Percentiles rank a stretch among this genome's conserved stretches.
Conservation (phyloP, 1,284 basidiomycete genomes). For the Mrakiaceae sp. region DNA sequence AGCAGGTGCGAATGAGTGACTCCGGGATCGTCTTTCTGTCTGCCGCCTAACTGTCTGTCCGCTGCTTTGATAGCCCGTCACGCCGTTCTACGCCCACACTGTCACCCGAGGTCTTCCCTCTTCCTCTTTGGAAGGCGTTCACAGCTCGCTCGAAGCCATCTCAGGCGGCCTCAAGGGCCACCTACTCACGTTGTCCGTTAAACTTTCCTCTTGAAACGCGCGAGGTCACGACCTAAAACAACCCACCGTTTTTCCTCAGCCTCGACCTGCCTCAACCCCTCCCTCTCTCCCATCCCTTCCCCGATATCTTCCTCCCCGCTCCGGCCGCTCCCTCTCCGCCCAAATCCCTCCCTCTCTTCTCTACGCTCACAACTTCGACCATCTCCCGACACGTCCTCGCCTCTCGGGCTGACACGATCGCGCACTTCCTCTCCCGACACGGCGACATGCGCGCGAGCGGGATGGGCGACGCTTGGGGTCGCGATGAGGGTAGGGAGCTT, state of each 20-base stretch:
- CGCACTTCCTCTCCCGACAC: conserved; percentile 28
- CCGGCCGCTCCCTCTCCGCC: conserved; percentile 16
- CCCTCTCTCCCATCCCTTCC: conserved; percentile 46
- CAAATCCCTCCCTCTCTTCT: conserved; percentile 24
- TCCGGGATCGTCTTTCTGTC: conserved; percentile 23
- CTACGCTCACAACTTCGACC: conserved; percentile 26
- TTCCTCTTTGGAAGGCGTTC: conserved; percentile 33
- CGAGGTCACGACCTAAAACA: background rate
- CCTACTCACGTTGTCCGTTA: conserved; percentile 33
- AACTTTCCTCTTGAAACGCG: background rate
- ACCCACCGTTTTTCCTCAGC: background rate
- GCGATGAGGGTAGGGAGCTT: conserved; percentile 45
- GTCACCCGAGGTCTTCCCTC: conserved; percentile 47
- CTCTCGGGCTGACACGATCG: conserved; percentile 40
- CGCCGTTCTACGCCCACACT: conserved; percentile 39
- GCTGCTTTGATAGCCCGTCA: conserved; percentile 16
- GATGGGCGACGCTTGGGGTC: conserved; percentile 24
- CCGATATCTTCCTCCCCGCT: conserved; percentile 31
- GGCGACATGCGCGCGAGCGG: conserved; percentile 27
- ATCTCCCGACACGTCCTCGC: conserved; percentile 34
- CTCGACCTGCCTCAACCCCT: conserved; percentile 40
- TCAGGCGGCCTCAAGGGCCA: conserved; percentile 28
- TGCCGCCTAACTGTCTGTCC: background rate
- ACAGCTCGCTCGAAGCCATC: conserved; percentile 32
- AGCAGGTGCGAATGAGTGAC: conserved; percentile 5